Base-by-base conservation (phyloP, 2,329 filamentous ascomycete genomes). In the Arthrocladium fulminans region DNA sequence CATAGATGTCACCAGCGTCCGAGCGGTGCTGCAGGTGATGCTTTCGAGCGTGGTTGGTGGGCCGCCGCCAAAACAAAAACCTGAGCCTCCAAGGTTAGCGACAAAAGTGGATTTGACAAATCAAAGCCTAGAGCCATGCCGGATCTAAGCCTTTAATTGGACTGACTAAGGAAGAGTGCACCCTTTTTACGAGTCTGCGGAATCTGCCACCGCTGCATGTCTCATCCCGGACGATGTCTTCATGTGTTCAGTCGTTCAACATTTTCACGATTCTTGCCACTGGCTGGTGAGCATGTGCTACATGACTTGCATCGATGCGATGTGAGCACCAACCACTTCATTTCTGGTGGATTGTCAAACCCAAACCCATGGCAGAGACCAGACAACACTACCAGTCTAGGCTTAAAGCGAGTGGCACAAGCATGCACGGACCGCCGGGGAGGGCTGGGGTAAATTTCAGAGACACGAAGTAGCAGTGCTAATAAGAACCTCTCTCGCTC, bases 141-240 rank as follows among this genome's bases (percentile, higher is more conserved):
- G 10, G 32, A 35, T 7, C 32, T 35, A 9, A 15, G 17, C 13
- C 5, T 8, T 5, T 5, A 15, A 5, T 35, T 6, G 13, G 32
- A 15, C 17, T 35, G 32, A 15, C 17, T 15, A 20, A 42, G 7
- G 10, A 12, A n/a, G n/a, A n/a, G n/a, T n/a, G n/a, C n/a, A n/a
- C n/a, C n/a, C n/a, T n/a, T 19, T 3, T 45, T 9, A 15, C 15
- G 12, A 13, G n/a, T 47, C 34, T 23, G 39, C 44, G 44, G 39
- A 38, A 47, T 39, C 27, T 25, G 25, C 29, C 13, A n/a, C 32
- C 3, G 44, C 44, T 47, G 44, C 44, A 47, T 47, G 44, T 47
- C 44, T 47, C 44, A 47, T 19, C 22, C 25, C n/a, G 24, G 27
- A 25, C 34, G 32, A 27, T 29, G 22, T 39, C 10, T 39, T 12